A percentile compares a stretch with the other conserved stretches of the same genome.
phyloP scores from a whole-genome alignment of 140 eudicot genomes.

The Anethum foeniculum region DNA sequence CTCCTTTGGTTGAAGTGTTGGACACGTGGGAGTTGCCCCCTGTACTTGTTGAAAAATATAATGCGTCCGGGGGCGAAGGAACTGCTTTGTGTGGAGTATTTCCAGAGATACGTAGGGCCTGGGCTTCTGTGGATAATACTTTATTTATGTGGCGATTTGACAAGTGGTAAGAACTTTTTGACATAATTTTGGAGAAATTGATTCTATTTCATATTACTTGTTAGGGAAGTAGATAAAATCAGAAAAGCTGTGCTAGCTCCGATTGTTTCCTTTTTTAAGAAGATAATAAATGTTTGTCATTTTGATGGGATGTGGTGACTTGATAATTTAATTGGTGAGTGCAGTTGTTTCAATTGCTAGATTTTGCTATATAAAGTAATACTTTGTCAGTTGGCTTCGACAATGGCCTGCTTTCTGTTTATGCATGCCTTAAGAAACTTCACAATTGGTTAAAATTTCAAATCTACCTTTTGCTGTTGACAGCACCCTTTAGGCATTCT shows the following conservation, averaged over 20 bases:
- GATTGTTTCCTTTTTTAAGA: background rate
- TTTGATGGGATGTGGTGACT: slow-evolving; percentile 2
- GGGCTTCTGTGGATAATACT: slow-evolving; percentile 97
- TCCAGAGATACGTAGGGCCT: slow-evolving; percentile 97
- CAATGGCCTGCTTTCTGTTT: background rate
- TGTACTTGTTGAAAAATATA: slow-evolving; percentile 81
- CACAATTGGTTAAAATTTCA: background rate
- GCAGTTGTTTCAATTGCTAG: background rate
- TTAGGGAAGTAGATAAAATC: background rate
- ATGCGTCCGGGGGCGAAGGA: slow-evolving; percentile 96
- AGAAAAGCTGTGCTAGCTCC: background rate
- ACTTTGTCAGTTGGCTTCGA: background rate
- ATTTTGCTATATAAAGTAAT: background rate
- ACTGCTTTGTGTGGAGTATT: slow-evolving; percentile 94
- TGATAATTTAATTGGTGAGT: background rate
- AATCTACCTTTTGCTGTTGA: background rate
- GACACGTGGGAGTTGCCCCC: slow-evolving; percentile 92
- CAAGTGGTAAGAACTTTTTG: slow-evolving; percentile 53
- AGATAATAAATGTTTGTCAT: background rate
- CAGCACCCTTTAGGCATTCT: background rate
- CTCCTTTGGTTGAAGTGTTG: slow-evolving; percentile 88
- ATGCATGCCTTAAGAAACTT: slow-evolving; percentile 1
- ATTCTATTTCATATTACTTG: background rate
- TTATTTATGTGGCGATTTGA: slow-evolving; percentile 96
- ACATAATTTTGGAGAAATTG: background rate